These are phyloP conservation scores for Kwoniella newhampshirensis DNA, from an alignment of 768 basidiomycete species.

Conservation along the genomic window DNA sequence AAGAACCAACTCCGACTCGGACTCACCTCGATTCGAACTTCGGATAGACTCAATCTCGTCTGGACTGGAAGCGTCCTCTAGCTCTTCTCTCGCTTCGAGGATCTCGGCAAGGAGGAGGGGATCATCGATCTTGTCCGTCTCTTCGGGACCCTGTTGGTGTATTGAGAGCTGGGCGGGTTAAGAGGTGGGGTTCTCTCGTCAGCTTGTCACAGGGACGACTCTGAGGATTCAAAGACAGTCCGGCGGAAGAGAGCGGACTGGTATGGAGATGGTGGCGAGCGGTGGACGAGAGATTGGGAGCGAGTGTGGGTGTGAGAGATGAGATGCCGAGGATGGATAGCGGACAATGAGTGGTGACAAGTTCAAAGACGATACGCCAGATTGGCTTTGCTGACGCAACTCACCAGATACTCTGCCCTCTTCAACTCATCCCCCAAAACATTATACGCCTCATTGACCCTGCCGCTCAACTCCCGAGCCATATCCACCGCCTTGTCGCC, in stretches of 20 bases:
- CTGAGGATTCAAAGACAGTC: background rate
- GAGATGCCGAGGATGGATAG: background rate
- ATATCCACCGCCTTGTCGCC: slow-evolving; percentile 58
- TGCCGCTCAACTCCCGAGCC: slow-evolving; percentile 68
- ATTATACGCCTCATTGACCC: slow-evolving; percentile 80
- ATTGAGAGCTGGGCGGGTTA: slow-evolving; percentile 56
- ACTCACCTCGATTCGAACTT: slow-evolving; percentile 62
- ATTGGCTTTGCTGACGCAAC: slow-evolving; percentile 7
- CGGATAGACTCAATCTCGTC: slow-evolving; percentile 60
- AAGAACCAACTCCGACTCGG: slow-evolving; percentile 31
- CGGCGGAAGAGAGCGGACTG: background rate
- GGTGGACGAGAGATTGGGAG: too few relatives aligned
- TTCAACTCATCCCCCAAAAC: slow-evolving; percentile 69
- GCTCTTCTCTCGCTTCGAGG: slow-evolving; percentile 72
- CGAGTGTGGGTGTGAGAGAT: background rate
- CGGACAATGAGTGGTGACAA: background rate
- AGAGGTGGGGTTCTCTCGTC: background rate
- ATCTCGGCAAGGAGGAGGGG: slow-evolving; percentile 70
- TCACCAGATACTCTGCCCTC: slow-evolving; percentile 73
- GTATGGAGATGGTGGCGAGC: too few relatives aligned
- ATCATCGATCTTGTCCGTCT: slow-evolving; percentile 73
- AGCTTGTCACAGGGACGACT: background rate
- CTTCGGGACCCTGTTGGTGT: slow-evolving; percentile 63
- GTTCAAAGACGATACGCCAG: background rate
- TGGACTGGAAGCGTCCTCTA: slow-evolving; percentile 64